phyloP scores from a whole-genome alignment of 495 filamentous ascomycete species.

The Hypoxylon cercidicola region DNA sequence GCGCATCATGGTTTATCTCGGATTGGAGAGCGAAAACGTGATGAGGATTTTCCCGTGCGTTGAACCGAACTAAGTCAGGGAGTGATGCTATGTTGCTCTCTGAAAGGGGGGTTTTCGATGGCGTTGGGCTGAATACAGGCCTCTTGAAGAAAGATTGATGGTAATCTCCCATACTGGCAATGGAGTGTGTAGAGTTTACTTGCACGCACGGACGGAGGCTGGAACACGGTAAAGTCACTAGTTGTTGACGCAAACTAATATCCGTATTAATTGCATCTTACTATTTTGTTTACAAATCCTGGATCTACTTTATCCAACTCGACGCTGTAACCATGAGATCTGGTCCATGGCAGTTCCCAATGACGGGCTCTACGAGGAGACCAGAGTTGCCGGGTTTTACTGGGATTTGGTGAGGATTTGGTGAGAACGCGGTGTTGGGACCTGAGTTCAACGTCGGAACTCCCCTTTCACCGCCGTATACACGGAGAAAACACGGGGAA shows the following conservation, averaged over 20 bases:
- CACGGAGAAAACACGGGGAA: not conserved
- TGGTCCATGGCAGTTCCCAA: too few relatives aligned
- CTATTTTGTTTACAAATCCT: too few relatives aligned
- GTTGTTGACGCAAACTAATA: not conserved
- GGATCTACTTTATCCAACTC: too few relatives aligned
- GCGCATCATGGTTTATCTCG: not conserved
- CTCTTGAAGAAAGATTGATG: slow-evolving; percentile 1
- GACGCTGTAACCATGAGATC: too few relatives aligned
- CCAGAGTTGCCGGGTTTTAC: too few relatives aligned
- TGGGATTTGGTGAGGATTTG: not conserved
- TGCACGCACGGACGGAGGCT: not conserved
- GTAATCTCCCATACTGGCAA: slow-evolving; percentile 4
- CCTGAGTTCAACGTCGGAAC: not conserved
- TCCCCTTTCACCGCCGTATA: not conserved
- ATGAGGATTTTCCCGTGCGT: slow-evolving; percentile 13
- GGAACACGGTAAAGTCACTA: too few relatives aligned
- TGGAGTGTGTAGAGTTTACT: not conserved
- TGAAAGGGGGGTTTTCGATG: not conserved
- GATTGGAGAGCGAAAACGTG: slow-evolving; percentile 26
- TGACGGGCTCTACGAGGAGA: too few relatives aligned
- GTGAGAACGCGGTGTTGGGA: not conserved
- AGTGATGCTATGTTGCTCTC: slow-evolving; percentile 21
- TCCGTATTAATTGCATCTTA: not conserved
- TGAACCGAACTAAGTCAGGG: slow-evolving; percentile 19
- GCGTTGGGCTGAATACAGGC: slow-evolving; percentile 1